Conservation (phyloP, 768 basidiomycete genomes). For the Mycena kentingensis region DNA sequence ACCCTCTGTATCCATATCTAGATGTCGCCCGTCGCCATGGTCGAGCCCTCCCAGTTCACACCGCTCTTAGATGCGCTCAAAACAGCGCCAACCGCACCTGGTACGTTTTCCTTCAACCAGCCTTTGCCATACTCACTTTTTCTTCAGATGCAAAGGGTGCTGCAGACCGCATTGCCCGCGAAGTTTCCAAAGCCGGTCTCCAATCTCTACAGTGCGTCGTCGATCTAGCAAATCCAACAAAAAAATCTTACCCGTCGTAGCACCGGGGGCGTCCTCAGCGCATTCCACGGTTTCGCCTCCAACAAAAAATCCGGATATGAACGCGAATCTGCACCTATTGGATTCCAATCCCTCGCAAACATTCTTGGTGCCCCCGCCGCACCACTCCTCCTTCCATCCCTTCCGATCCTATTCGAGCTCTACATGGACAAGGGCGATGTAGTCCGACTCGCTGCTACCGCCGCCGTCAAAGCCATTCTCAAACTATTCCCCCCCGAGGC, state of each 20-base stretch:
- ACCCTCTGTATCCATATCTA: constrained; percentile 31
- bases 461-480: constrained; percentile 81
- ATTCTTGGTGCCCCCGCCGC: constrained; percentile 70
- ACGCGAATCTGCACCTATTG: constrained; percentile 84
- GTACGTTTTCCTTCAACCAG: constrained; percentile 39
- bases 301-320: constrained; percentile 90
- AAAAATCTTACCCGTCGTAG: constrained; percentile 37
- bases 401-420: constrained; percentile 78
- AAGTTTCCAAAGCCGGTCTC: constrained; percentile 64
- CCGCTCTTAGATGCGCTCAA: constrained; percentile 36
- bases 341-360: constrained; percentile 71
- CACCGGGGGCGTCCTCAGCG: constrained; percentile 60
- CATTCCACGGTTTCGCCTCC: constrained; percentile 67
- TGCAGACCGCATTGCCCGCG: constrained; percentile 76
- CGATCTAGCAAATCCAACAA: background rate
- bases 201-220: constrained; percentile 57
- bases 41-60: constrained; percentile 46
- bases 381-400: constrained; percentile 74
- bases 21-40: constrained; percentile 61
- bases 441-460: constrained; percentile 77
- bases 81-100: constrained; percentile 63
- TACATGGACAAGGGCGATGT: constrained; percentile 95
- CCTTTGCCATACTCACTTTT: constrained; percentile 4
- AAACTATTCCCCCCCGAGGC: constrained; percentile 85
- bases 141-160: constrained; percentile 78